Conservation (phyloP, 179 eudicot species). For the Monotropa hypopitys region DNA sequence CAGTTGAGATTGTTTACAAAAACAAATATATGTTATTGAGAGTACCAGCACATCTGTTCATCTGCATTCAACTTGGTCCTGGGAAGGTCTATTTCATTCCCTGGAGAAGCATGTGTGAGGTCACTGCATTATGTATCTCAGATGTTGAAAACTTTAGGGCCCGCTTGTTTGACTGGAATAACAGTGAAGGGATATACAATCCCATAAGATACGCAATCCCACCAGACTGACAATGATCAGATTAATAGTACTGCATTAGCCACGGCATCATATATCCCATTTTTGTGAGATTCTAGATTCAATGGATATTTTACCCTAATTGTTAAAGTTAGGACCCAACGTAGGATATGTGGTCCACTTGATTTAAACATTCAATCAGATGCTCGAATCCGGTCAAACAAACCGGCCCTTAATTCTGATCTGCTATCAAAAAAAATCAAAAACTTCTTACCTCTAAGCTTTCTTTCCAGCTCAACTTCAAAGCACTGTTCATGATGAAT, state of each 20-base stretch:
- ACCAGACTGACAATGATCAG: neutral
- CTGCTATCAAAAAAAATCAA: neutral
- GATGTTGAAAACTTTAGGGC: neutral
- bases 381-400: neutral
- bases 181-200: neutral
- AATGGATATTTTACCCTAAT: neutral
- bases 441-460: conserved; percentile 51
- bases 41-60: conserved; percentile 98
- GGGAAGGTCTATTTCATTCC: conserved; percentile 67
- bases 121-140: conserved; percentile 4
- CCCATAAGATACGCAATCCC: neutral
- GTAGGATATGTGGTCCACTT: neutral
- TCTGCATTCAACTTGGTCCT: conserved; percentile 82
- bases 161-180: neutral
- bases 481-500: conserved; percentile 77
- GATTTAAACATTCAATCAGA: neutral
- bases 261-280: neutral
- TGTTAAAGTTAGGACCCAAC: neutral
- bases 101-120: conserved; percentile 27
- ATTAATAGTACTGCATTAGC: neutral
- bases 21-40: neutral
- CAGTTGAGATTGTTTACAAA: neutral
- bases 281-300: neutral
- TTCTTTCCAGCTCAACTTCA: conserved; percentile 80
- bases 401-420: neutral